Base-by-base conservation (phyloP, 2,329 filamentous ascomycete genomes). In the Venturia asperata region DNA sequence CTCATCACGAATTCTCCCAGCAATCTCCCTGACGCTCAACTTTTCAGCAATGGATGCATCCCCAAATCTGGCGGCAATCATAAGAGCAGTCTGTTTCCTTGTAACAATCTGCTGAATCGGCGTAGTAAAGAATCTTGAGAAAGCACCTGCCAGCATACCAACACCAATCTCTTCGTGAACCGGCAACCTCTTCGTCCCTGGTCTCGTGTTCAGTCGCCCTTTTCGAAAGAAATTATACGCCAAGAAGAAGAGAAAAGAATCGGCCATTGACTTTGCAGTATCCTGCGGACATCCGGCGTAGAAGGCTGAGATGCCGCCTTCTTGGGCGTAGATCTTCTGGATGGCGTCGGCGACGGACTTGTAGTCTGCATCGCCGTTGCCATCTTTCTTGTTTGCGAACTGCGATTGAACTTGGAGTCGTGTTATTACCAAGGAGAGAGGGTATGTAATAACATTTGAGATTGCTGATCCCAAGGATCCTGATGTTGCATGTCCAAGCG, bases 221-320 rank as follows among this genome's bases (percentile, higher is more conserved):
- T 77, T 73, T 21, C 79, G 73, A 24, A 86, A 70, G 64, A 82
- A 83, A 2, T 78, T 89, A 77, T 96, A 95, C 66, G 90, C 87
- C 21, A 93, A 82, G 77, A 95, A 95, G 80, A 95, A 95, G 63
- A 95, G 80, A 73, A 94, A 93, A 65, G 88, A 90, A 77, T 94
- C 91, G 39, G 85, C 74, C 15, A 82, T 74, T 55, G 76, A 76
- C 68, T 82, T 82, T 34, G 74, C 69, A 0, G 78, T 76, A 69
- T 81, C 79, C 10, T 75, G 74, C 19, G 69, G 67, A 10, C 78
- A 71, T 5, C 80, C 80, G 30, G 75, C 78, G 68, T 81, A 96
- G 69, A 96, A 87, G 0, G 87, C 89, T 63, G 74, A 72, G 21
- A 87, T 69, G 3, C 89, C 86, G n/a, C 90, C 90, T 74, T 92